A percentile compares a stretch with the other conserved stretches of the same genome.
phyloP scores from a whole-genome alignment of 345 rosid species.

The Euphorbia tirucalli region DNA sequence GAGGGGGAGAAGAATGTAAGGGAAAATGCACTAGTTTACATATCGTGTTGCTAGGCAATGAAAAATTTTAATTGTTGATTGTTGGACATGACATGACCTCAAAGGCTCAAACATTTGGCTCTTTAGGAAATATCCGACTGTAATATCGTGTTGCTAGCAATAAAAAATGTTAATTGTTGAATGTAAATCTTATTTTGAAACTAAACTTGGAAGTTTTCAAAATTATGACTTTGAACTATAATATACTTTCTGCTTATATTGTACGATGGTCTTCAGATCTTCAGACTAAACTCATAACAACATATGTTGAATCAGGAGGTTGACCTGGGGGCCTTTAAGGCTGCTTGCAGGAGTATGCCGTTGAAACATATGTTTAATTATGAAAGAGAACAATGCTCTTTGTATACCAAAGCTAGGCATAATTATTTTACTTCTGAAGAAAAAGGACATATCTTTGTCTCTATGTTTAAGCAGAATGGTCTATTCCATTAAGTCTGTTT shows the following conservation, averaged over 20 bases:
- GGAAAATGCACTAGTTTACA: slow-evolving; percentile 2
- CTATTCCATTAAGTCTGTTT: neutral
- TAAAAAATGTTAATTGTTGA: neutral
- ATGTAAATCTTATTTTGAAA: neutral
- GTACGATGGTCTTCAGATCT: too few relatives aligned
- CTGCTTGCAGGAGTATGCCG: too few relatives aligned
- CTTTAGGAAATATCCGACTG: neutral
- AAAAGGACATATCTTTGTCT: too few relatives aligned
- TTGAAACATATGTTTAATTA: too few relatives aligned
- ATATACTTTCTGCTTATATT: neutral
- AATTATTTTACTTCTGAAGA: too few relatives aligned
- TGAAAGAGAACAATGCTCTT: too few relatives aligned
- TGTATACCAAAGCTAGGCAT: too few relatives aligned
- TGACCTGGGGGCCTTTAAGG: too few relatives aligned
- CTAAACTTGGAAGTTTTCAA: neutral
- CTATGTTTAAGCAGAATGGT: neutral
- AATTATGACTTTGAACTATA: neutral
- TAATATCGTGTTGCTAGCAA: too few relatives aligned
- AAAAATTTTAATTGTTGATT: neutral
- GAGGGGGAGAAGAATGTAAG: slow-evolving; percentile 82
- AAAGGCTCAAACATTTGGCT: neutral
- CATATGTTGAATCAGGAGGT: slow-evolving; percentile 3
- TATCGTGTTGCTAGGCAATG: neutral
- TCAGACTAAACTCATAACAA: too few relatives aligned
- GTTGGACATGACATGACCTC: neutral